Base-by-base conservation (phyloP, 2,329 filamentous ascomycete species). In the Colletotrichum trifolii region DNA sequence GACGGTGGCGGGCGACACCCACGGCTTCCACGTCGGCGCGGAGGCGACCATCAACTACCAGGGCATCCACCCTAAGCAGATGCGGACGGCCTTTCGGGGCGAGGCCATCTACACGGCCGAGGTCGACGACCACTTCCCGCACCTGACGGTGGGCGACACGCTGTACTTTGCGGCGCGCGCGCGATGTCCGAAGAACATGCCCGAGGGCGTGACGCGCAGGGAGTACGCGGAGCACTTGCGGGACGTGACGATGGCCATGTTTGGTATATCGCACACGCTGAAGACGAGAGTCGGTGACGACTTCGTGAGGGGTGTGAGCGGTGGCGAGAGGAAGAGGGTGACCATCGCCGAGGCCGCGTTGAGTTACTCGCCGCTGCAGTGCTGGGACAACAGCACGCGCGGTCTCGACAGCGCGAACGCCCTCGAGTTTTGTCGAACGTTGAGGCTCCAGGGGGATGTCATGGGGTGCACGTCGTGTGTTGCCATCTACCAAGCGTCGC, bases 31-130 rank as follows among this genome's bases (percentile, higher is more conserved):
- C 48, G 12, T 68, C 35, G 36, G 45, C 43, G 52, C 64, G 5
- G 53, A 48, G 12, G 54, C 67, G 1, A 64, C 55, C 1, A 50
- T 68, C 43, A 68, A 68, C 43, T 68, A 68, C 42, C 54, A 67
- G 35, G 64, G 67, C 25, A 39, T 68, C 2, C 64, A 59, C 3
- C 64, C 67, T 10, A 48, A 61, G 25, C 43, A 64, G 17, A 68
- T 67, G 54, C 55, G 58, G 25, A 64, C 59, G 3, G 67, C 60
- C 4, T 72, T 71, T 63, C 58, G 67, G 87, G 88, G 88, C 50
- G 88, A 91, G 73, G 85, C 86, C 40, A 89, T 90, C 70, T 91
- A 90, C 74, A 89, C 86, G 0, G 87, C 87, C 45, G 87, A 89
- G 73, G 86, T 87, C 12, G 89, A 91, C 70, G 83, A 86, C 9